Evolutionary conservation across 352 stramenopile genomes (phyloP), one percentile per base, ranked within the genome.

Genomic region (Phytophthora boehmeriae): DNA sequence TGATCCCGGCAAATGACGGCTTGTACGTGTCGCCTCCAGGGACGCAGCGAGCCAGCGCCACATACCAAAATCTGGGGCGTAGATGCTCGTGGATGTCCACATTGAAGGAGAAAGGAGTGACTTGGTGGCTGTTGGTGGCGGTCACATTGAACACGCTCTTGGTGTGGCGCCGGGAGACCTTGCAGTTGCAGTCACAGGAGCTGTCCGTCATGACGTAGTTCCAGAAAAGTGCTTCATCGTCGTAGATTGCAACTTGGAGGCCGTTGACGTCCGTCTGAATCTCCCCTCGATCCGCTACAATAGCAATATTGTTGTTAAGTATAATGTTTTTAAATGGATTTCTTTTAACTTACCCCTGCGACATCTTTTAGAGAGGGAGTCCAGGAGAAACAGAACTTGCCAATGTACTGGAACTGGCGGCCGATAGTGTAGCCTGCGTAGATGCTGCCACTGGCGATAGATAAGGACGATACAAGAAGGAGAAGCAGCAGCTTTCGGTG

Each of bases 371-470:
- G 68, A 25, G 71, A 82, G n/a, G 68, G 63, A 45, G 64, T 77
- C 63, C 68, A 92, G 13, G 75, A 80, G 75, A 91, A 94, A 69
- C 83, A 92, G 68, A 92, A 94, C 67, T 92, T 92, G 73, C 81
- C 83, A 30, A 92, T 70, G 63, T 86, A 92, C 54, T 89, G 73
- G 66, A 89, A 92, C 68, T 94, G 81, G 9, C 75, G 70, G 38
- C 75, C 78, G 19, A 92, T 68, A 4, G 79, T 78, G 57, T 89
- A 91, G 16, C 83, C 83, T 20, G 83, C 76, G 54, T 66, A 76
- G 38, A 89, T 59, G 46, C 73, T 85, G 19, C 68, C 83, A 14
- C 58, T 52, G 0, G 46, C 34, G 3, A 44, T 41, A 20, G 32
- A 58, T 8, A 58, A 17, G 11, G 55, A 25, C 19, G 45, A 10